Evolutionary conservation across 225 moss, liverwort and hornwort species (phyloP).

Genomic region (Marchantia paleacea): DNA sequence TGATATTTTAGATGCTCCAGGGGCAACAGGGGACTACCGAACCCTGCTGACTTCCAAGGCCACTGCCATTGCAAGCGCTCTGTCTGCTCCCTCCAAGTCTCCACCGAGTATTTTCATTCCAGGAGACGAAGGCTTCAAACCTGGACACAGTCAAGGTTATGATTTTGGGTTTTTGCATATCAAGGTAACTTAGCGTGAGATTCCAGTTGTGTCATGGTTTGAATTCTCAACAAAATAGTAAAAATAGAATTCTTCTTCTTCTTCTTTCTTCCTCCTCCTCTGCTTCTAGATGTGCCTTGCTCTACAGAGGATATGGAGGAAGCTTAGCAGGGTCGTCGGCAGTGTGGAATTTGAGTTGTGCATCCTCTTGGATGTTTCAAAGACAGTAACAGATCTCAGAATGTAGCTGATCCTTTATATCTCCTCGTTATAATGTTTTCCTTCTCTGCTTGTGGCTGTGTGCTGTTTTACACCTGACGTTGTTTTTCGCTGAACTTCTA

Average conservation of each 20-base stretch:
- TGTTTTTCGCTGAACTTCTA: constrained; percentile 11
- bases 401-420: no score
- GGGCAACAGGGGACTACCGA: constrained; percentile 89
- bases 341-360: background rate
- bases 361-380: background rate
- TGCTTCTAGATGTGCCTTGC: no score
- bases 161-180: constrained; percentile 94
- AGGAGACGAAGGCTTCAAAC: constrained; percentile 69
- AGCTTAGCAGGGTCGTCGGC: no score
- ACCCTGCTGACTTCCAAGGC: constrained; percentile 95
- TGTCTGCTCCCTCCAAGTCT: constrained; percentile 69
- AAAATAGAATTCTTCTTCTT: background rate
- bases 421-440: no score
- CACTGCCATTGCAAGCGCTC: constrained; percentile 71
- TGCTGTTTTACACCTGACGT: background rate
- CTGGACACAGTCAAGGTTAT: constrained; percentile 71
- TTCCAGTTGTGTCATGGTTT: constrained; percentile 32
- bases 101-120: constrained; percentile 83
- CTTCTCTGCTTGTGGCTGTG: background rate
- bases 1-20: constrained; percentile 88
- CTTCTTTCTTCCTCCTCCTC: no score
- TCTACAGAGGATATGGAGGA: no score
- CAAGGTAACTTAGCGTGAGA: constrained; percentile 53
- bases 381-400: background rate
- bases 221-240: background rate